Percentiles rank a stretch among this genome's conserved stretches.
Evolutionary conservation across 1,284 basidiomycete species (phyloP).

Genomic region (Ganoderma leucocontextum): DNA sequence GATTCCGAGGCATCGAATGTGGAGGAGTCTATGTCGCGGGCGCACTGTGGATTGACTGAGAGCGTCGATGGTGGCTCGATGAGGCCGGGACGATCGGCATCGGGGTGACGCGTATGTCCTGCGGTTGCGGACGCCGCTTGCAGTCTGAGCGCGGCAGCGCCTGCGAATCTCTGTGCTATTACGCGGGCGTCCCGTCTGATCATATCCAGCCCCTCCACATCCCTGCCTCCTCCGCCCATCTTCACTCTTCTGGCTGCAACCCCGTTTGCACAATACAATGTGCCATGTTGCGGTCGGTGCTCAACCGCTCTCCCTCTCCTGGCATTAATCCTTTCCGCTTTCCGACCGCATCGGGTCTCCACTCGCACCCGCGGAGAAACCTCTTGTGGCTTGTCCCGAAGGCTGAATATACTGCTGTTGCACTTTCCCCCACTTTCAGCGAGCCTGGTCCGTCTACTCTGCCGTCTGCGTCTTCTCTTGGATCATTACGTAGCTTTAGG

Average conservation of each 20-base stretch:
- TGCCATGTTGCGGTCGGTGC: conserved; percentile 39
- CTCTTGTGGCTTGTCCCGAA: neutral
- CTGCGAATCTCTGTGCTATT: neutral
- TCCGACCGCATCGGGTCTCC: neutral
- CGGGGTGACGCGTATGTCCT: conserved; percentile 15
- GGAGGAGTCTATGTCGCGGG: neutral
- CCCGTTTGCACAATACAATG: conserved; percentile 34
- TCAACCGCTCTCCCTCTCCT: conserved; percentile 22
- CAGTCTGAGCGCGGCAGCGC: neutral
- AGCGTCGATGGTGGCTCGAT: too few relatives aligned
- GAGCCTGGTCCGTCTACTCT: conserved; percentile 9
- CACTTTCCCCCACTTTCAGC: neutral
- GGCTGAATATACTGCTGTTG: neutral
- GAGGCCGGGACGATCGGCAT: conserved; percentile 15
- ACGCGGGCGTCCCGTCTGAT: neutral
- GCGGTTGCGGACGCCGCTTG: neutral
- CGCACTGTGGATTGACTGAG: too few relatives aligned
- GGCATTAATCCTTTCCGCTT: neutral
- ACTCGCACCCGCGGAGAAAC: neutral
- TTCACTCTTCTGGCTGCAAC: conserved; percentile 4
- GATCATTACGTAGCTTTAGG: conserved; percentile 1
- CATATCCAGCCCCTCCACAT: neutral
- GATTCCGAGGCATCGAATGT: neutral
- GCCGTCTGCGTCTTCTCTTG: neutral
- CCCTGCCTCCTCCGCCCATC: conserved; percentile 8